Evolutionary conservation across 257 asterid genomes (phyloP).

Genomic region (Prunella vulgaris): DNA sequence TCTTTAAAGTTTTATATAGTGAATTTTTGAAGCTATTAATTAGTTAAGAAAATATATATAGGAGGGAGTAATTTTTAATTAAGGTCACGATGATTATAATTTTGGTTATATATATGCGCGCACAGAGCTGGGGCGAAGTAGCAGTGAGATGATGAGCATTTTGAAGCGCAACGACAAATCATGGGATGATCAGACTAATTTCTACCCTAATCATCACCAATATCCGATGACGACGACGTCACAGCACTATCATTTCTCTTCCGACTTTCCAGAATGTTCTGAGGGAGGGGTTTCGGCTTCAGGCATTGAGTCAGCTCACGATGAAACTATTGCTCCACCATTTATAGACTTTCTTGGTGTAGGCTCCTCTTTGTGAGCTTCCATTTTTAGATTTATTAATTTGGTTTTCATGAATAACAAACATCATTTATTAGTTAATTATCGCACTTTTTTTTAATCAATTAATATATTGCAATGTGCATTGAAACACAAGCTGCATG

Average conservation of each 20-base stretch:
- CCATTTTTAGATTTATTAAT: no score
- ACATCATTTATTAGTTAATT: no score
- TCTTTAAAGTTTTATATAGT: no score
- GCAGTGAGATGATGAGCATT: constrained; percentile 50
- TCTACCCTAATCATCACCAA: constrained; percentile 15
- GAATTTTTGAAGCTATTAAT: no score
- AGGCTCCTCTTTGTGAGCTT: constrained; percentile 49
- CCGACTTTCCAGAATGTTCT: constrained; percentile 29
- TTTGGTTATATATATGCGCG: not conserved
- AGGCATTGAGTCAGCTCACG: constrained; percentile 33
- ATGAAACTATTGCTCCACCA: constrained; percentile 41
- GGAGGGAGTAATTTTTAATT: no score
- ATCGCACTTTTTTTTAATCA: no score
- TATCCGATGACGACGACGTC: not conserved
- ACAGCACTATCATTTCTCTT: constrained; percentile 34
- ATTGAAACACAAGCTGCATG: no score
- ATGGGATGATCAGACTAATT: constrained; percentile 32
- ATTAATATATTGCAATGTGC: no score
- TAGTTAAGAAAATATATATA: no score
- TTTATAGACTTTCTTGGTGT: constrained; percentile 96
- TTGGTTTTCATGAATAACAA: no score
- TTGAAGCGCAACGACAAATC: constrained; percentile 33
- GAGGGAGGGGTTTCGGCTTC: constrained; percentile 24
- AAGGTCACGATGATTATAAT: not conserved
- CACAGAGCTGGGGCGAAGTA: constrained; percentile 47